These are phyloP conservation scores for Coix lacrymajobi DNA, from an alignment of 176 grass and related monocot genomes.

Conservation along the genomic window DNA sequence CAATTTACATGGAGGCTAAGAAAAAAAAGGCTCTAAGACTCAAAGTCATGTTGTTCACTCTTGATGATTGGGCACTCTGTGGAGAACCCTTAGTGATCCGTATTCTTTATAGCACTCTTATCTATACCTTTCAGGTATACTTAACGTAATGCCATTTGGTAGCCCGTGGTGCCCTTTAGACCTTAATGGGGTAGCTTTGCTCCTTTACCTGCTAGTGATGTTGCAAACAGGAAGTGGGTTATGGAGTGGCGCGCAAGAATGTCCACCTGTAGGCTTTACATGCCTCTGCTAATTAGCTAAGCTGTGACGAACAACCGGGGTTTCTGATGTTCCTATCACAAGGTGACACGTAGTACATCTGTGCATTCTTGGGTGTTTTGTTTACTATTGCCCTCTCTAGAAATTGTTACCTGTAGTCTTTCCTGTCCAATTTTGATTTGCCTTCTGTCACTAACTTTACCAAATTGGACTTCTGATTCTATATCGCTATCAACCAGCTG, in stretches of 20 bases:
- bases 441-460: not conserved
- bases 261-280: slow-evolving; percentile 17
- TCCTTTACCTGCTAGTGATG: slow-evolving; percentile 29
- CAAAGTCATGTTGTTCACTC: not conserved
- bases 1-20: slow-evolving; percentile 2
- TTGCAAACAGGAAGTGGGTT: slow-evolving; percentile 20
- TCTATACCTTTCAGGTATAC: not conserved
- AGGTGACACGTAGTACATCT: not conserved
- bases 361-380: not conserved
- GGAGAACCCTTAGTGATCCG: slow-evolving; percentile 4
- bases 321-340: slow-evolving; percentile 11
- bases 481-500: slow-evolving; percentile 32
- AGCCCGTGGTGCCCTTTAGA: not conserved
- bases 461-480: slow-evolving; percentile 13
- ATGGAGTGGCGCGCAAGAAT: slow-evolving; percentile 34
- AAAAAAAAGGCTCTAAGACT: not conserved
- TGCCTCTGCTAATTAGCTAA: slow-evolving; percentile 12
- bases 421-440: slow-evolving; percentile 8
- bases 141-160: slow-evolving; percentile 6
- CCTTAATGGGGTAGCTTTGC: slow-evolving; percentile 23
- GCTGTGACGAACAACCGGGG: not conserved
- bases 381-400: slow-evolving; percentile 26
- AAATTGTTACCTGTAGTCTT: slow-evolving; percentile 32
- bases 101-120: not conserved
- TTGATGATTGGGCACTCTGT: not conserved